Conservation (phyloP, 2,329 filamentous ascomycete genomes). For the Alternaria brassicae region DNA sequence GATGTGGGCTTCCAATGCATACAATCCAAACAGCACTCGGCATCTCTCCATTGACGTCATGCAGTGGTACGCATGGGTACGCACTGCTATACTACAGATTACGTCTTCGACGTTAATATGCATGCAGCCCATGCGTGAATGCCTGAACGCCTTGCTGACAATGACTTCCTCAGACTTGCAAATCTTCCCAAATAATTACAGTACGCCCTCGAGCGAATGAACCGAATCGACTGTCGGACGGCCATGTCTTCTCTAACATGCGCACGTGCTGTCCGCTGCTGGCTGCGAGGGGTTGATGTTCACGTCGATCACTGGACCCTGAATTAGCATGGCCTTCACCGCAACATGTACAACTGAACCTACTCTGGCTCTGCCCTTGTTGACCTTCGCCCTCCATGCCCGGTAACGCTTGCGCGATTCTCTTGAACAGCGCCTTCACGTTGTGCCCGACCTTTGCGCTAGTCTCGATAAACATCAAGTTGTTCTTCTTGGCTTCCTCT, state of each 20-base stretch:
- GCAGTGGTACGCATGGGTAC: constrained; percentile 19
- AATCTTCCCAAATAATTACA: constrained; percentile 47
- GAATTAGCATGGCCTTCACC: constrained; percentile 14
- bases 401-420: constrained; percentile 96
- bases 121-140: constrained; percentile 36
- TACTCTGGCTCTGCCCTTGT: constrained; percentile 81
- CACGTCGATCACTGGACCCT: constrained; percentile 81
- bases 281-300: constrained; percentile 77
- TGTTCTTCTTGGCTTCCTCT: constrained; percentile 97
- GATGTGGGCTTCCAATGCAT: constrained; percentile 30
- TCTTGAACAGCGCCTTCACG: constrained; percentile 95
- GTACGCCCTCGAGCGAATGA: constrained; percentile 37
- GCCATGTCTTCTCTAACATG: constrained; percentile 37
- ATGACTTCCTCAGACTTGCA: constrained; percentile 36
- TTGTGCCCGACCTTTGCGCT: constrained; percentile 98
- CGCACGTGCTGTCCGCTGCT: constrained; percentile 63
- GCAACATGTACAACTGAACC: constrained; percentile 47
- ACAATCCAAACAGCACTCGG: constrained; percentile 19
- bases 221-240: constrained; percentile 16
- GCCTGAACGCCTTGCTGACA: constrained; percentile 52
- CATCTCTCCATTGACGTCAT: constrained; percentile 31
- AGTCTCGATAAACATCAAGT: constrained; percentile 98
- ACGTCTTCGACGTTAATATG: constrained; percentile 22
- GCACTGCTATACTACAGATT: constrained; percentile 48
- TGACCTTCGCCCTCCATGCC: constrained; percentile 94